Evolutionary conservation across 345 rosid genomes (phyloP).

Genomic region (Bruguiera sexangula): DNA sequence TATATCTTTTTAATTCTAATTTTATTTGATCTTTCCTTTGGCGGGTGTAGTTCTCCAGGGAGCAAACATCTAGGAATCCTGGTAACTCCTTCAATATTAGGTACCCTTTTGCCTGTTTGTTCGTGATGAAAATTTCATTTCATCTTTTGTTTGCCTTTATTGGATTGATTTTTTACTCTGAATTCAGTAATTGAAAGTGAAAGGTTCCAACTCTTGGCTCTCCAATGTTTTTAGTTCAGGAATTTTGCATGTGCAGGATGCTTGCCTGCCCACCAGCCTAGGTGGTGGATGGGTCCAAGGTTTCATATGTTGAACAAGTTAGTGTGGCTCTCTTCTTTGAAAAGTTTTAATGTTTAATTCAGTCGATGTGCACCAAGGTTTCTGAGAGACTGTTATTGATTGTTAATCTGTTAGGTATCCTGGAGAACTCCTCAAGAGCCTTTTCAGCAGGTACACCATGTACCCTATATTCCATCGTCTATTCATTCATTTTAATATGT

Average conservation of each 20-base stretch:
- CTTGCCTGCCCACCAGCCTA: constrained; percentile 79
- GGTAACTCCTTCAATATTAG: constrained; percentile 61
- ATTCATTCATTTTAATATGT: neutral
- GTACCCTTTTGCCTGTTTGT: neutral
- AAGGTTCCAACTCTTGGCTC: neutral
- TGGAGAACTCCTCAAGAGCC: constrained; percentile 95
- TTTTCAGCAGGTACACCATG: constrained; percentile 69
- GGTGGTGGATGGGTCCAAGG: constrained; percentile 84
- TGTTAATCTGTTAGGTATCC: constrained; percentile 49
- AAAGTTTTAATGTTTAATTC: neutral
- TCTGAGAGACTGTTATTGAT: neutral
- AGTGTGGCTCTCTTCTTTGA: constrained; percentile 10
- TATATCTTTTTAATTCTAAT: neutral
- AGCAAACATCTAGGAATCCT: constrained; percentile 86
- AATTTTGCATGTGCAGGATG: constrained; percentile 44
- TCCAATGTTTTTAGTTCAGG: neutral
- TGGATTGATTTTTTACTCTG: too few relatives aligned
- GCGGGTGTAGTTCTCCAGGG: constrained; percentile 57
- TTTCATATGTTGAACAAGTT: constrained; percentile 75
- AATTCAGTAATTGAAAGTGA: neutral
- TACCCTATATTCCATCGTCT: neutral
- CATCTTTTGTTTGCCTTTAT: too few relatives aligned
- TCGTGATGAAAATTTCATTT: too few relatives aligned
- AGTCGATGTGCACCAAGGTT: neutral
- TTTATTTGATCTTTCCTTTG: constrained; percentile 1